These are phyloP conservation scores for Citropsis articulata DNA, from an alignment of 345 rosid genomes.

Conservation along the genomic window DNA sequence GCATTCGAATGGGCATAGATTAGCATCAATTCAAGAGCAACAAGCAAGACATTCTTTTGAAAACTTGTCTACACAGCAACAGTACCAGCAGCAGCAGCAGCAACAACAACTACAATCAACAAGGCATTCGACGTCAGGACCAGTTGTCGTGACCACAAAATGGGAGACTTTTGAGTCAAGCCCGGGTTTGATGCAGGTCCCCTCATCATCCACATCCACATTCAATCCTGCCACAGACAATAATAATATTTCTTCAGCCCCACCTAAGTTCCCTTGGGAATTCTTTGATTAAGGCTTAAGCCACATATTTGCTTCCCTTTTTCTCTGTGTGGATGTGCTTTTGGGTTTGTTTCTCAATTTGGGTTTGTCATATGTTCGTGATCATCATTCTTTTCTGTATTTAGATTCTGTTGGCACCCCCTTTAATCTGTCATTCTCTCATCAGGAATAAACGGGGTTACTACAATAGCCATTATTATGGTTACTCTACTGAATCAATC, in stretches of 20 bases:
- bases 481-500: constrained; percentile 5
- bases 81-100: constrained; percentile 28
- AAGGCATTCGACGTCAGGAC: constrained; percentile 44
- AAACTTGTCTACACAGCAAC: constrained; percentile 37
- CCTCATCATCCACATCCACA: constrained; percentile 31
- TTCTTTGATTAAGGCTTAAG: constrained; percentile 53
- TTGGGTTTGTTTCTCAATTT: constrained; percentile 36
- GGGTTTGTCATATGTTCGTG: constrained; percentile 37
- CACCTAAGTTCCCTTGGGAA: constrained; percentile 90
- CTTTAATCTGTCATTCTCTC: constrained; percentile 32
- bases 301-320: constrained; percentile 14
- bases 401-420: constrained; percentile 54
- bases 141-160: constrained; percentile 66
- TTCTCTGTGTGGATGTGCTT: constrained; percentile 61
- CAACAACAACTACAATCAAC: constrained; percentile 35
- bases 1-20: constrained; percentile 38
- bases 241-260: constrained; percentile 33
- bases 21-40: constrained; percentile 40
- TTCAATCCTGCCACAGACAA: background rate
- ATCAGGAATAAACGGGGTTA: constrained; percentile 52
- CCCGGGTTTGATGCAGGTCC: constrained; percentile 33
- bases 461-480: constrained; percentile 28
- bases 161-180: constrained; percentile 93
- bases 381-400: constrained; percentile 76
- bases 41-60: constrained; percentile 41